Evolutionary conservation across 1,284 basidiomycete species (phyloP).

Genomic region (Trichosporon sp.): DNA sequence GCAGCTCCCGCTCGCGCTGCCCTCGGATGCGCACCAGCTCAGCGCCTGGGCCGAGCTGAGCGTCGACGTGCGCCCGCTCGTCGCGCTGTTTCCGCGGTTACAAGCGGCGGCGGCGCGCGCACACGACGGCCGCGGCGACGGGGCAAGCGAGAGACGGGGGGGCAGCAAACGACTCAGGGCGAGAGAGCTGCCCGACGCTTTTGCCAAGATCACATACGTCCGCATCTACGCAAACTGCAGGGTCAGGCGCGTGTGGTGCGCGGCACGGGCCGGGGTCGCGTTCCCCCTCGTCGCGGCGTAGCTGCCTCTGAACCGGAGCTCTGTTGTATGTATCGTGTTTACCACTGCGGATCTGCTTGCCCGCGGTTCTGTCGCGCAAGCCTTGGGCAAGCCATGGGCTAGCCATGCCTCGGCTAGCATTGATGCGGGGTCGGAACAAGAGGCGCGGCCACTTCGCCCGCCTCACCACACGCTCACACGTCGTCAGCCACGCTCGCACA

Average conservation of each 20-base stretch:
- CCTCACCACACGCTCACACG: too few species aligned
- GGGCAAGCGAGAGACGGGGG: conserved; percentile 5
- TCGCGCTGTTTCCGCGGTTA: conserved; percentile 57
- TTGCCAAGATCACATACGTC: neutral
- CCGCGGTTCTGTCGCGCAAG: too few species aligned
- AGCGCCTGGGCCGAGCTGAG: conserved; percentile 69
- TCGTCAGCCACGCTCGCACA: too few species aligned
- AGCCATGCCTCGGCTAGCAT: too few species aligned
- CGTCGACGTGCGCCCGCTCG: conserved; percentile 59
- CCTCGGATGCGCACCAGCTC: conserved; percentile 56
- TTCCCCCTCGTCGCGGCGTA: neutral
- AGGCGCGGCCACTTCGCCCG: too few species aligned
- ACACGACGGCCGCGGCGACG: neutral
- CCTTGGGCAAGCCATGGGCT: too few species aligned
- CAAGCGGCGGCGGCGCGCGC: conserved; percentile 3
- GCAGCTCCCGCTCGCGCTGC: conserved; percentile 68
- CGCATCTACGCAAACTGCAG: neutral
- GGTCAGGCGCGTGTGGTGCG: neutral
- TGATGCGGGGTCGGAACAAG: too few species aligned
- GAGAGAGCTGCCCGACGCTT: neutral
- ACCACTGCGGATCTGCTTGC: too few species aligned
- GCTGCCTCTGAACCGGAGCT: too few species aligned
- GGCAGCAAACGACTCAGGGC: neutral
- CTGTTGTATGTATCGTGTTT: too few species aligned
- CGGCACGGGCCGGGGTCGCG: neutral